Conservation (phyloP, 1,139 yeast species). For the Suzukiozyma palmioleophila region DNA sequence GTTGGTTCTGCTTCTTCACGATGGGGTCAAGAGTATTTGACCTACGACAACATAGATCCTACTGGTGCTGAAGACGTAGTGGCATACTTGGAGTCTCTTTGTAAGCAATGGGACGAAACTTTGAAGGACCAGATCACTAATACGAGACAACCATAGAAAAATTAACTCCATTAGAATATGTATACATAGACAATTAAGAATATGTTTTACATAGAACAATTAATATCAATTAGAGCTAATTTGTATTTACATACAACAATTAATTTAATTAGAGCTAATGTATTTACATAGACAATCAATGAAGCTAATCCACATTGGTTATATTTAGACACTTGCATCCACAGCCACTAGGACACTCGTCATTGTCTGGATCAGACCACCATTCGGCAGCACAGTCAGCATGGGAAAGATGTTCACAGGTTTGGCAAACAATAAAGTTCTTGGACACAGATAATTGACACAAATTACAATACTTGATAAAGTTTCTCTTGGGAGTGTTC, state of each 20-base stretch:
- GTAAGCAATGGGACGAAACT: conserved; percentile 49
- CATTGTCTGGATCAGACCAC: conserved; percentile 53
- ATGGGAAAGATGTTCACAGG: conserved; percentile 78
- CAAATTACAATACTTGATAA: conserved; percentile 49
- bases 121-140: conserved; percentile 67
- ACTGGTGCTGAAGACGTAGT: conserved; percentile 65
- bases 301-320: background rate
- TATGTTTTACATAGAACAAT: too few relatives aligned
- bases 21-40: conserved; percentile 62
- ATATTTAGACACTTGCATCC: conserved; percentile 66
- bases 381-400: conserved; percentile 74
- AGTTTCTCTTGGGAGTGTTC: conserved; percentile 25
- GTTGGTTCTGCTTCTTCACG: conserved; percentile 71
- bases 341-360: conserved; percentile 82
- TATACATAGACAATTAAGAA: conserved; percentile 3
- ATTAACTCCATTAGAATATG: too few relatives aligned
- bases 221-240: background rate
- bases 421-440: conserved; percentile 62
- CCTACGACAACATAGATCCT: conserved; percentile 49
- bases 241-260: background rate
- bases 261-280: background rate
- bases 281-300: conserved; percentile 5
- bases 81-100: conserved; percentile 52
- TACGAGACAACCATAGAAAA: conserved; percentile 37
- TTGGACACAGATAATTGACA: conserved; percentile 62